Evolutionary conservation across 208 protist genomes (phyloP), one percentile per base, ranked within the genome.

Genomic region (Trichomonas vaginalis): DNA sequence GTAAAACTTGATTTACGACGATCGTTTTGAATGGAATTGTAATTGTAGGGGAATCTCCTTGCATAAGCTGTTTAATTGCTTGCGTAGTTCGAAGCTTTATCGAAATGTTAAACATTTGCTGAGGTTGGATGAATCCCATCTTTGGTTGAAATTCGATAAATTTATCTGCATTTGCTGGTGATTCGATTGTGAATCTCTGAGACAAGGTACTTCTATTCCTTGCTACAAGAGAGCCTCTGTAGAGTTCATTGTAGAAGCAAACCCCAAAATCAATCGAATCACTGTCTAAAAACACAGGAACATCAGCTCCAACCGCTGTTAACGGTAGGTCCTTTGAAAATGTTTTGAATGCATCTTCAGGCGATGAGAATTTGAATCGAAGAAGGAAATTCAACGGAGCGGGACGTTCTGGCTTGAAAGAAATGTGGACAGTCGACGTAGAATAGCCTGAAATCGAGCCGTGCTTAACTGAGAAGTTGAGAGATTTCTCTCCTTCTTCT

Each of bases 111-210:
- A 92, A 51, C 23, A 45, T 48, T 39, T 42, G 45, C 12, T 45
- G 23, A 15, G 86, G 32, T 32, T 51, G 40, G 51, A 92, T 42
- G 45, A 92, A 92, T 35, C 86, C 86, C 42, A 51, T 27, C 56
- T 92, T 92, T 92, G 86, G 86, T 8, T 48, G 15, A 92, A 92
- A 92, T 39, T 92, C 86, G 37, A 92, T 39, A 51, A 56, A 92
- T 51, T 92, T 92, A 35, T 92, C 86, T 51, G 45, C 15, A 51
- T 92, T 92, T 51, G 86, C 45, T 27, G 86, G 86, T 15, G 32
- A 42, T n/a, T 92, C 45, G 45, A 92, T 51, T 27, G n/a, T 39
- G 15, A 92, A 92, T 51, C 86, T 48, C 39, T 92, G 86, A 39
- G 86, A 56, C 4, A 92, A 21, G 37, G 12, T 92, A 32, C 86